Percentiles rank a stretch among this genome's conserved stretches.
Evolutionary conservation across 208 protist species (phyloP).

Genomic region (Acanthamoeba healyi): DNA sequence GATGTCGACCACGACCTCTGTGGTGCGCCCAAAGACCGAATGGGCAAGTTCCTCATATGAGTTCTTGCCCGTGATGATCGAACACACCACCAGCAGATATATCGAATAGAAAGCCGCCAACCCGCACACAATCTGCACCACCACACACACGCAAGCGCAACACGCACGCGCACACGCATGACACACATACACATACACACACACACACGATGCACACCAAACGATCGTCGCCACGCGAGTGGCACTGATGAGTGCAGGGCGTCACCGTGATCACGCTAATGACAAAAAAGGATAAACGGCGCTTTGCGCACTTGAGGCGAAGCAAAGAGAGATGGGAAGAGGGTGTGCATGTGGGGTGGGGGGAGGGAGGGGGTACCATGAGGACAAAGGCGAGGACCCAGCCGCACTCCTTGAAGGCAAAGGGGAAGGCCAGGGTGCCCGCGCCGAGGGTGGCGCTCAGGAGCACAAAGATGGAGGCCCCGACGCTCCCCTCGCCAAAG

Average conservation of each 20-base stretch:
- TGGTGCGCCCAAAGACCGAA: conserved; percentile 32
- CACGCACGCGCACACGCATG: too few relatives aligned
- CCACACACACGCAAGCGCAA: too few relatives aligned
- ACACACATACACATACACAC: too few relatives aligned
- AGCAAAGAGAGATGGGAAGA: neutral
- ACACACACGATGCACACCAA: too few relatives aligned
- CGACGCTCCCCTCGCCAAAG: conserved; percentile 62
- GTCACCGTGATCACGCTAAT: too few relatives aligned
- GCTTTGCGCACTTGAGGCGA: too few relatives aligned
- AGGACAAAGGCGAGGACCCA: conserved; percentile 24
- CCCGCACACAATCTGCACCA: conserved; percentile 5
- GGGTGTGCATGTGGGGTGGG: neutral
- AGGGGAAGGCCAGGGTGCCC: conserved; percentile 67
- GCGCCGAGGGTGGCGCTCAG: conserved; percentile 69
- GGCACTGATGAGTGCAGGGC: too few relatives aligned
- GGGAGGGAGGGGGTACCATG: neutral
- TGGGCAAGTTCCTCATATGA: conserved; percentile 51
- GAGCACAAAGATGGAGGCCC: conserved; percentile 56
- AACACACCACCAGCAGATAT: conserved; percentile 36
- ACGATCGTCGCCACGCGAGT: too few relatives aligned
- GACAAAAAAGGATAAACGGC: too few relatives aligned
- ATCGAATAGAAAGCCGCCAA: conserved; percentile 71
- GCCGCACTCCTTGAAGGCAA: conserved; percentile 64
- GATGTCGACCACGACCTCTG: conserved; percentile 47
- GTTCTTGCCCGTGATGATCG: conserved; percentile 51